Evolutionary conservation across 768 basidiomycete genomes (phyloP), one percentile per base, ranked within the genome.

Genomic region (Kwoniella pini): DNA sequence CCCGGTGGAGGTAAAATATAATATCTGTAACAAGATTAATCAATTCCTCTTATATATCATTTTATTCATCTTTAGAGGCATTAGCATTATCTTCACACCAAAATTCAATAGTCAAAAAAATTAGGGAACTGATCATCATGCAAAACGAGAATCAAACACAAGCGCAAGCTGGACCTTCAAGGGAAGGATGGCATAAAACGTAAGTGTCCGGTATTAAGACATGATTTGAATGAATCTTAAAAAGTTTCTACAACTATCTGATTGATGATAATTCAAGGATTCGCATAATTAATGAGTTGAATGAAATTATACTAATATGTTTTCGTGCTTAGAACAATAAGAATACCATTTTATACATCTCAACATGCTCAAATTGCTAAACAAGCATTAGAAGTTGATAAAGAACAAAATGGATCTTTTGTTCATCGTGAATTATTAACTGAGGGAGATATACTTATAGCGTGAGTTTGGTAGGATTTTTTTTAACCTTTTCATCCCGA

Each of bases 361-460:
- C 82, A 86, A 63, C 91, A 96, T 71, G 93, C 93, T 9, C 71
- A 77, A 48, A 89, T 92, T 67, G 91, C 89, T 24, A 88, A 87
- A 74, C 85, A 87, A 77, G 87, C 85, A 62, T 89, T 96, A 72
- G 86, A 89, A 62, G 92, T 96, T 30, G 92, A 96, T 78, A 80
- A 82, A 19, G 92, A 94, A 78, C 82, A 93, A 39, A 90, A 94
- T 68, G 85, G 86, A 3, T 83, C 88, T 44, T 87, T 87, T 10
- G 91, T 95, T 22, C 85, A 86, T 73, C 83, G 91, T 62, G 82
- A 80, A n/a, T 76, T 95, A 42, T 79, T 78, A 0, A 84, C 90
- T 0, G 85, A 90, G 44, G 86, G 82, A 36, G 82, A 87, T 54
- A 81, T 84, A 3, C 81, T 96, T 36, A 81, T 89, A 27, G 90